Conservation (phyloP, 352 stramenopile genomes). For the Phytopythium cucurbitacearum region DNA sequence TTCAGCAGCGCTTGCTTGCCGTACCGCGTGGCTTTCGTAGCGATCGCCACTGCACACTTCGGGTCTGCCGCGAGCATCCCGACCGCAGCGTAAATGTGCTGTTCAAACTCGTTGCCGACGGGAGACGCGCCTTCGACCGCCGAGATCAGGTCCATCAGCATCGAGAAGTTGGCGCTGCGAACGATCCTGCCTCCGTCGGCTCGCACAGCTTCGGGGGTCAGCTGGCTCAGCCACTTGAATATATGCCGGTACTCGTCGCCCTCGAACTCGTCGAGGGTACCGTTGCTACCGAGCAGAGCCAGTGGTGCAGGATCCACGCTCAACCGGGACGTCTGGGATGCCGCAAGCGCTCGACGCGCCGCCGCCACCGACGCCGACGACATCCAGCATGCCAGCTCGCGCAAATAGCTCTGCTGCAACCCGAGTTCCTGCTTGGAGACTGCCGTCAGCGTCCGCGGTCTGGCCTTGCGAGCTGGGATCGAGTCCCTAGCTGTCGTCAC, state of each 20-base stretch:
- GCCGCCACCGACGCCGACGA: conserved; percentile 58
- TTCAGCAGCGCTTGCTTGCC: conserved; percentile 69
- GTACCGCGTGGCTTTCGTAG: conserved; percentile 55
- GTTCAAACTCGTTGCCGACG: conserved; percentile 37
- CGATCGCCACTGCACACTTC: conserved; percentile 51
- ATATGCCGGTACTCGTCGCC: conserved; percentile 35
- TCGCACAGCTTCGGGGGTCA: conserved; percentile 20
- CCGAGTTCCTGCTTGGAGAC: conserved; percentile 53
- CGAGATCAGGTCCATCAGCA: conserved; percentile 55
- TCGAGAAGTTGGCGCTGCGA: conserved; percentile 52
- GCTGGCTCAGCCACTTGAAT: conserved; percentile 40
- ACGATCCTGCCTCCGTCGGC: conserved; percentile 47
- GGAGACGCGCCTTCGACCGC: conserved; percentile 20
- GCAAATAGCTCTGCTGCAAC: conserved; percentile 63
- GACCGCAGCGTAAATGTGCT: conserved; percentile 45
- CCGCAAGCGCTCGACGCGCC: conserved; percentile 48
- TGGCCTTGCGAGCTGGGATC: conserved; percentile 8
- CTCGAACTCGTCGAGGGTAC: neutral
- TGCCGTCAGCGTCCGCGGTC: conserved; percentile 20
- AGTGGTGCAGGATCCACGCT: conserved; percentile 3
- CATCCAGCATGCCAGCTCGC: conserved; percentile 63
- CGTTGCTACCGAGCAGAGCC: no score
- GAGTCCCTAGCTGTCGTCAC: neutral
- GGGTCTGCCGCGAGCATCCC: conserved; percentile 45
- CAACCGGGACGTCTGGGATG: conserved; percentile 14